Evolutionary conservation across 345 rosid species (phyloP), one percentile per base, ranked within the genome.

Genomic region (Lumnitzera racemosa): DNA sequence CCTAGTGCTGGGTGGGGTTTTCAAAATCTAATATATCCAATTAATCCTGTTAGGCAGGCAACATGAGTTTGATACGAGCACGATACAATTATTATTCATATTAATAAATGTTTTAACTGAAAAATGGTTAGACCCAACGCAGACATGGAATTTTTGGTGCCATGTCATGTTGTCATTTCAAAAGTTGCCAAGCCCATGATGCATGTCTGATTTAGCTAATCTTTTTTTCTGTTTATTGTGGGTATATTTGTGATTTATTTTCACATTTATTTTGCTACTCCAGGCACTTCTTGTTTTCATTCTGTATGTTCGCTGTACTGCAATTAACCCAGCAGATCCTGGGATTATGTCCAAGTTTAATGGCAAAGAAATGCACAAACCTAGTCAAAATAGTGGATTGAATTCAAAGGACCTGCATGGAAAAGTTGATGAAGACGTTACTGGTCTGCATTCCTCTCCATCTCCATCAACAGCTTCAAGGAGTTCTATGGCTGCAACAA

Each of bases 301-400:
- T 70, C 88, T 94, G 12, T 94, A 94, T 81, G 96, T 88, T 66
- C 91, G 97, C 15, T 88, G 95, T 76, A 94, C 99, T 67, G 99
- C 97, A 47, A 90, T 94, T 55, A 94, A 94, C 74, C 99, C 97
- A 47, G 99, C 97, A n/a, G 99, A 94, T 84, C 99, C 99, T 55
- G 95, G 97, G 24, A 94, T 94, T 65, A 90, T 90, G 96, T 78
- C 83, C 2, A 90, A 81, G 51, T 94, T 94, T 64, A 70, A 77
- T 47, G 53, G 72, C 13, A 58, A 57, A 56, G 67, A 63, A 24
- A 63, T 72, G 51, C 61, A 61, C 49, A 64, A 75, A 61, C 61
- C 63, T 62, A 77, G 72, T 66, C 48, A 24, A 55, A 77, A 72
- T 20, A 70, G 72, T 52, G 80, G 69, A 15, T 69, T 83, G 59